Evolutionary conservation across 2,329 filamentous ascomycete species (phyloP), one percentile per base, ranked within the genome.

Genomic region (Amphichorda felina): DNA sequence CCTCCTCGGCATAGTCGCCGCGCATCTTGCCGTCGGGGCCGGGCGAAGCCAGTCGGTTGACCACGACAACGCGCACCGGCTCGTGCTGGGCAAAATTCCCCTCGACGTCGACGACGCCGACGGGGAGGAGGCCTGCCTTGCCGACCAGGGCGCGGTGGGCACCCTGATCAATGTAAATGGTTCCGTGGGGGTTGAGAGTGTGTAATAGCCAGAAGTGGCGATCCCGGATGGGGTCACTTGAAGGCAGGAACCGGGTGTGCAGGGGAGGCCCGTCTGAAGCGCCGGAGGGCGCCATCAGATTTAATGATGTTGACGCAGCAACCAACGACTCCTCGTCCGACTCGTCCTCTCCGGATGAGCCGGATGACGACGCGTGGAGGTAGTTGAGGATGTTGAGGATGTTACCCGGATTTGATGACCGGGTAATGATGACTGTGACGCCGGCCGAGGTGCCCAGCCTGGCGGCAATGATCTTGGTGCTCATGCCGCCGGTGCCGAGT

Each of bases 171-270:
- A 98, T 93, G 61, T 85, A 96, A 18, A 98, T 55, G 2, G 82
- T 94, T 11, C 91, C 91, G 50, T 94, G 88, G 0, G 91, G 86
- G 17, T 80, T 79, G 9, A 95, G 75, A 8, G 89, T 91, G 58
- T 98, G 86, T 0, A 96, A 70, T 33, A 98, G 79, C 91, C 91
- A 98, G 68, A 98, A 96, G 53, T 91, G 87, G 41, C 89, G 81
- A 55, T 95, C 91, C 38, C 86, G 79, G 40, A 96, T 91, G 1
- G 89, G 88, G 18, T 83, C 77, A 1, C 72, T 66, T 8, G 86
- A 86, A 1, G 88, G 86, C 10, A 94, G 68, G 66, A 98, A 98
- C 38, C 91, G 80, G 3, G 91, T 98, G 59, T 98, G 91, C 4
- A 94, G 64, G 2, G 88, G 81, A 2, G 74, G 69, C 35, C 60